phyloP scores from a whole-genome alignment of 1,284 basidiomycete species.

The Irpex sp. region DNA sequence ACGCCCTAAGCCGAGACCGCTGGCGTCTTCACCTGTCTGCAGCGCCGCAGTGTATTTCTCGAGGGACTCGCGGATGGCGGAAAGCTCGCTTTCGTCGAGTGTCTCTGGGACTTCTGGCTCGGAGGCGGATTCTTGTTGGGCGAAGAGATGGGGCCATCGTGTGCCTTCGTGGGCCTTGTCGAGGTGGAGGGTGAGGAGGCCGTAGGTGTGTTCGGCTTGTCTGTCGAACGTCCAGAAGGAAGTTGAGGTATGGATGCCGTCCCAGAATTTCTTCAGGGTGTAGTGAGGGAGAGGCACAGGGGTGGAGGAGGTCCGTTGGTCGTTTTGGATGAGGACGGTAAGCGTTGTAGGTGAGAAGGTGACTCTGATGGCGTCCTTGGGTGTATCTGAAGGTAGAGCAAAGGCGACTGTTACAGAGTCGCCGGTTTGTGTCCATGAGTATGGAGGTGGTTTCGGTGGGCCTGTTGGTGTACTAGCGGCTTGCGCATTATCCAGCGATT shows the following conservation, averaged over 20 bases:
- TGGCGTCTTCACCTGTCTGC: conserved; percentile 51
- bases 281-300: conserved; percentile 51
- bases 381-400: conserved; percentile 69
- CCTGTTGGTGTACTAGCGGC: conserved; percentile 15
- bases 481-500: conserved; percentile 40
- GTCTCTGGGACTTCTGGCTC: conserved; percentile 85
- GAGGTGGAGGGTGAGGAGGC: conserved; percentile 77
- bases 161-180: conserved; percentile 80
- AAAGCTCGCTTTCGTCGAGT: conserved; percentile 80
- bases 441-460: conserved; percentile 60
- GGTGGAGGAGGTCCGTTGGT: conserved; percentile 7
- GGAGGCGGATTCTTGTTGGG: conserved; percentile 26
- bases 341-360: conserved; percentile 64
- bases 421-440: conserved; percentile 87
- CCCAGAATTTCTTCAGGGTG: conserved; percentile 71
- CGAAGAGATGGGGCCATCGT: conserved; percentile 85
- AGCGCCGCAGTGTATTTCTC: conserved; percentile 81
- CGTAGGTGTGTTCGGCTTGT: conserved; percentile 61
- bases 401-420: conserved; percentile 83
- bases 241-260: conserved; percentile 60
- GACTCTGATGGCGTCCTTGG: conserved; percentile 63
- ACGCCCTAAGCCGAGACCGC: conserved; percentile 53
- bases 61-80: conserved; percentile 72
- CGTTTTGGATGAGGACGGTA: conserved; percentile 55
- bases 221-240: conserved; percentile 90